Conservation (phyloP, 129 eudicot genomes). For the Helichrysum umbraculigerum region DNA sequence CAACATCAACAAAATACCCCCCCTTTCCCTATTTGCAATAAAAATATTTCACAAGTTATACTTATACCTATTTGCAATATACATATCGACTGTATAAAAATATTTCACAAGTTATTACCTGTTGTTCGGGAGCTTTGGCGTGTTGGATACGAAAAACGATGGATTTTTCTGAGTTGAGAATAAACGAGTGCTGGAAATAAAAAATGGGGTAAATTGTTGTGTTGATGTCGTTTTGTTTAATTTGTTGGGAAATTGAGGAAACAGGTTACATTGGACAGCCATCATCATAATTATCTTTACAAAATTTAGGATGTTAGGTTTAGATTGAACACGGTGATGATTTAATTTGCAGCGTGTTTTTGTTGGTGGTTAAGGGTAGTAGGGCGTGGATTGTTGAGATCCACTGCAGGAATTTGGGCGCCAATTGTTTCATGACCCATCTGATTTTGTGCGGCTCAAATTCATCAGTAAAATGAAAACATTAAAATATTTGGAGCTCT, state of each 20-base stretch:
- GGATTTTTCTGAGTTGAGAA: slow-evolving; percentile 19
- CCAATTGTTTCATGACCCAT: too few species aligned
- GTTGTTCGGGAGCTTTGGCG: slow-evolving; percentile 32
- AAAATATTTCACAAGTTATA: background rate
- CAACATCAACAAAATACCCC: background rate
- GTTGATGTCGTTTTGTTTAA: background rate
- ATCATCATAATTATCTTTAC: too few species aligned
- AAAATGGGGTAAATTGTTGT: slow-evolving; percentile 32
- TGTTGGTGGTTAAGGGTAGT: too few species aligned
- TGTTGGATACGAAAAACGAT: slow-evolving; percentile 17
- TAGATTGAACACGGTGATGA: too few species aligned
- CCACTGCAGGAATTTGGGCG: too few species aligned
- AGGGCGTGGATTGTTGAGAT: too few species aligned
- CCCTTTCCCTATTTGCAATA: background rate
- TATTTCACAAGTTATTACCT: slow-evolving; percentile 27
- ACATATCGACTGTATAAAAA: background rate
- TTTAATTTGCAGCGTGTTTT: too few species aligned
- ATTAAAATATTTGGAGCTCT: too few species aligned
- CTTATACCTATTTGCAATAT: too few species aligned
- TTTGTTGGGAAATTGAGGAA: background rate
- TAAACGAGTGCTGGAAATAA: slow-evolving; percentile 35
- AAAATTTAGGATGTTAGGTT: too few species aligned
- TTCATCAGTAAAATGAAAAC: too few species aligned
- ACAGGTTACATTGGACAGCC: background rate
- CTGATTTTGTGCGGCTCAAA: too few species aligned